Percentiles rank a stretch among this genome's conserved stretches.
Evolutionary conservation across 2,329 filamentous ascomycete genomes (phyloP).

Genomic region (Cladosporium sp.): DNA sequence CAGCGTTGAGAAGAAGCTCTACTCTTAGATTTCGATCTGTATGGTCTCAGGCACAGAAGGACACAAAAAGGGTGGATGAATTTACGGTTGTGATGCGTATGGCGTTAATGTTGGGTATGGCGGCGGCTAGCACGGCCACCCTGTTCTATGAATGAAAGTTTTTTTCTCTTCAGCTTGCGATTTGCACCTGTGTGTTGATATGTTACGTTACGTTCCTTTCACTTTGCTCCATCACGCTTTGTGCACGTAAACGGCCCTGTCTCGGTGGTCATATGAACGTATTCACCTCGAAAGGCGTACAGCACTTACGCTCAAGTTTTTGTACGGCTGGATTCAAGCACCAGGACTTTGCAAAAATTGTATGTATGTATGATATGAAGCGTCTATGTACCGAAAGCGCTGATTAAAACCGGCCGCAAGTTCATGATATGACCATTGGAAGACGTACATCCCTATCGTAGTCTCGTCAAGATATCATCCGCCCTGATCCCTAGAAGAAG

Average conservation of each 20-base stretch:
- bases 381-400: too few species aligned
- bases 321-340: too few species aligned
- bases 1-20: constrained; percentile 96
- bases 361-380: too few species aligned
- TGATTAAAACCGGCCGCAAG: too few species aligned
- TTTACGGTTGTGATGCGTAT: constrained; percentile 22
- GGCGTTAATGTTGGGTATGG: constrained; percentile 18
- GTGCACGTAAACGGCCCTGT: too few species aligned
- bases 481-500: too few species aligned
- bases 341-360: too few species aligned
- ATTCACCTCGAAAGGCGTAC: background rate
- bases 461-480: background rate
- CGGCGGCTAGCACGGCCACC: constrained; percentile 1
- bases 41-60: background rate
- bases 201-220: background rate
- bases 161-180: background rate
- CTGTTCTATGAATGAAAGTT: constrained; percentile 9
- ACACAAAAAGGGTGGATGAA: constrained; percentile 16
- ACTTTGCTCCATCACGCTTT: background rate
- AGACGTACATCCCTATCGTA: background rate
- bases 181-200: background rate
- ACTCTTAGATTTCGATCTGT: constrained; percentile 61
- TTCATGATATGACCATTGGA: too few species aligned
- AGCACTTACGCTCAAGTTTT: too few species aligned
- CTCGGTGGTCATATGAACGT: background rate